Percentiles rank a stretch among this genome's conserved stretches.
Conservation (phyloP, 1,139 yeast genomes). For the Scheffersomyces cryptocercus region DNA sequence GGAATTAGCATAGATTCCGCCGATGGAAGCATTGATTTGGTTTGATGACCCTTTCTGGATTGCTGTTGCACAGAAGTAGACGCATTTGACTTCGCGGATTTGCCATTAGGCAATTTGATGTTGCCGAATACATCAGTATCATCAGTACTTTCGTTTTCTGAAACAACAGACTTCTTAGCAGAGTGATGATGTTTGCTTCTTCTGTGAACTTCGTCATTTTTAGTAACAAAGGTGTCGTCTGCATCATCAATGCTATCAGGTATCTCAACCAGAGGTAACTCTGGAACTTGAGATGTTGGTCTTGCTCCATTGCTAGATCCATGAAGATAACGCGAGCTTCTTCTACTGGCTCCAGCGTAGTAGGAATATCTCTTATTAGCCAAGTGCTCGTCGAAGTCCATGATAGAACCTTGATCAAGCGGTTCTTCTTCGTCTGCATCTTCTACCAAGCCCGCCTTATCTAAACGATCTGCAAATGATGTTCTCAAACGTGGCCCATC, state of each 20-base stretch:
- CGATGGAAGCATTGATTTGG: conserved; percentile 34
- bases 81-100: conserved; percentile 10
- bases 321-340: conserved; percentile 18
- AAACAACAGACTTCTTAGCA: conserved; percentile 4
- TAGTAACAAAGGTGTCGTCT: conserved; percentile 40
- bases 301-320: conserved; percentile 23
- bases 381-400: conserved; percentile 47
- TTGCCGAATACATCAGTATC: conserved; percentile 42
- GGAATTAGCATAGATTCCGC: conserved; percentile 44
- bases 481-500: conserved; percentile 37
- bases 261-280: conserved; percentile 21
- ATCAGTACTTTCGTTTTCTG: conserved; percentile 18
- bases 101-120: conserved; percentile 44
- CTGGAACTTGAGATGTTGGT: conserved; percentile 36
- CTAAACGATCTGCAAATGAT: conserved; percentile 46
- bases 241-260: conserved; percentile 11
- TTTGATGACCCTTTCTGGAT: not conserved
- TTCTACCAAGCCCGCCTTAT: conserved; percentile 35
- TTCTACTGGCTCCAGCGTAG: conserved; percentile 25
- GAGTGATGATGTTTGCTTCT: conserved; percentile 9
- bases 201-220: conserved; percentile 25
- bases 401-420: conserved; percentile 38
- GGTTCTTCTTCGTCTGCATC: conserved; percentile 34
- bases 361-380: conserved; percentile 42
- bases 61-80: conserved; percentile 4